Conservation (phyloP, 371 early-diverging fungal genomes). For the Cokeromyces recurvatus region DNA sequence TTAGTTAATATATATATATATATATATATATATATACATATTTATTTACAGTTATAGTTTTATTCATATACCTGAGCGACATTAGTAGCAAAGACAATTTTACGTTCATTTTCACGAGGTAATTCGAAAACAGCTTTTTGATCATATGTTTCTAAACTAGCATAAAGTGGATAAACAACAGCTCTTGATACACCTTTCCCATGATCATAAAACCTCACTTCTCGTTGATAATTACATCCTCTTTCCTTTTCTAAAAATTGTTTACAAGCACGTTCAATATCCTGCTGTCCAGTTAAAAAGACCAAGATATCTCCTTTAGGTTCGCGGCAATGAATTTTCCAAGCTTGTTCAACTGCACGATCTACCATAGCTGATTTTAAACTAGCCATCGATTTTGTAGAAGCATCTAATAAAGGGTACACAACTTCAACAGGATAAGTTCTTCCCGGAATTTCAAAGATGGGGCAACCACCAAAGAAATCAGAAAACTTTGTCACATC, state of each 20-base stretch:
- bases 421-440: slow-evolving; percentile 74
- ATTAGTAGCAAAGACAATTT: slow-evolving; percentile 98
- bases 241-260: slow-evolving; percentile 34
- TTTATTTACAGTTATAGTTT: too few relatives aligned
- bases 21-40: too few relatives aligned
- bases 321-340: slow-evolving; percentile 74
- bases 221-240: slow-evolving; percentile 27
- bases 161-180: slow-evolving; percentile 84
- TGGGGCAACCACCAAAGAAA: slow-evolving; percentile 73
- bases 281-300: slow-evolving; percentile 90
- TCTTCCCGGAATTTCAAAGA: slow-evolving; percentile 81
- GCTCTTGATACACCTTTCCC: slow-evolving; percentile 49
- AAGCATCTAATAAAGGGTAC: slow-evolving; percentile 46
- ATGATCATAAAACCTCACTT: slow-evolving; percentile 42
- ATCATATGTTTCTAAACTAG: slow-evolving; percentile 84
- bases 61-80: slow-evolving; percentile 92
- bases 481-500: slow-evolving; percentile 70
- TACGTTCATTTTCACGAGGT: slow-evolving; percentile 75
- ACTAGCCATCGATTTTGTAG: slow-evolving; percentile 37
- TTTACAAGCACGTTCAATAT: slow-evolving; percentile 75
- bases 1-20: too few relatives aligned
- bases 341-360: slow-evolving; percentile 68
- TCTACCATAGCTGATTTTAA: slow-evolving; percentile 68
- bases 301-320: slow-evolving; percentile 77
- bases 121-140: slow-evolving; percentile 92